Evolutionary conservation across 2,329 filamentous ascomycete genomes (phyloP), one percentile per base, ranked within the genome.

Genomic region (Fusarium temperatum): DNA sequence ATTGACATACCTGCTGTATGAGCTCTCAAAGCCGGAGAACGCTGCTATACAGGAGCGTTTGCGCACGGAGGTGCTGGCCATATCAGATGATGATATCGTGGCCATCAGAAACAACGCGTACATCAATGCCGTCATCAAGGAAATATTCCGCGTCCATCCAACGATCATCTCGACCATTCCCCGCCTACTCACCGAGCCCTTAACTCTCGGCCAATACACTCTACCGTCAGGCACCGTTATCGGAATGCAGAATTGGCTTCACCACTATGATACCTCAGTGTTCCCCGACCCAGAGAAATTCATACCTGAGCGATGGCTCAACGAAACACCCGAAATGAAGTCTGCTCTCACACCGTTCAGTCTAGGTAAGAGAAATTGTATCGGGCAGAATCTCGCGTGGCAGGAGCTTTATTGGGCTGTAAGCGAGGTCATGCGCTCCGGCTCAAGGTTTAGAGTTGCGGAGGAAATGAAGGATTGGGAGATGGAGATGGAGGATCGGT

Each of bases 401-500:
- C 51, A 54, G 13, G 51, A 54, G 6, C 35, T 54, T 26, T 39
- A 39, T 7, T 54, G 51, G 51, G 51, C 51, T 18, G 18, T 39
- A 17, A 39, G 51, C 35, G 51, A 54, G 35, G 24, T 54, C 35
- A 54, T 54, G 51, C 51, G 51, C 7, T 38, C 51, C 0, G 20
- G 51, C 0, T n/a, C 7, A 2, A 22, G 35, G 7, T 28, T 54
- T 1, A 28, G 35, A 28, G 51, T 54, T 28, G 51, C 35, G 7
- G 20, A 38, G 0, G 35, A 54, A n/a, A 54, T 54, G 51, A 26
- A 54, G 24, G 35, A 28, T 39, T 28, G 51, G 35, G 51, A 54
- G n/a, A 54, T 39, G 51, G 35, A 54, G 24, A 54, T 54, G 51
- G 51, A 39, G 35, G 51, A 54, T 38, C 35, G 51, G 18, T 54